These are phyloP conservation scores for Candida sojae DNA, from an alignment of 1,139 yeast species.

Conservation along the genomic window DNA sequence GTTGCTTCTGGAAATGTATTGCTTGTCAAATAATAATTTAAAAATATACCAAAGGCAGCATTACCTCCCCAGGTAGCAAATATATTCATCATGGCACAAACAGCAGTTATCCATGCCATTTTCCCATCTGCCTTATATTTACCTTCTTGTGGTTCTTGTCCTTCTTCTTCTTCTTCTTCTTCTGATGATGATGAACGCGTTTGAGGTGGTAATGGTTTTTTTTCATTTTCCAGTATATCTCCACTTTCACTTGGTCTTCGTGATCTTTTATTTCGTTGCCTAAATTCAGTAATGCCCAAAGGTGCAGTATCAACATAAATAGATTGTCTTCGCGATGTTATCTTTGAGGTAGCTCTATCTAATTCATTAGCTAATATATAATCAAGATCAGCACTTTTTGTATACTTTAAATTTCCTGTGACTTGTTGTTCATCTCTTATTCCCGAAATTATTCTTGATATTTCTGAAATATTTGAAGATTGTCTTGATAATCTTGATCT, in stretches of 20 bases:
- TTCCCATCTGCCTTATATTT: conserved; percentile 61
- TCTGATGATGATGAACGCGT: not conserved
- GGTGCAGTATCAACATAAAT: too few relatives aligned
- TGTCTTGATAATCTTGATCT: not conserved
- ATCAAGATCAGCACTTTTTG: not conserved
- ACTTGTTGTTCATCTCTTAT: not conserved
- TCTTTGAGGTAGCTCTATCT: conserved; percentile 16
- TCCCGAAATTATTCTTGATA: not conserved
- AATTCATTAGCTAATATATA: conserved; percentile 21
- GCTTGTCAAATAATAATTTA: conserved; percentile 52
- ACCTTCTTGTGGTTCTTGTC: conserved; percentile 11
- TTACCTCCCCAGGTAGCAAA: conserved; percentile 77
- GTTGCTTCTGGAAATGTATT: conserved; percentile 59
- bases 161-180: conserved; percentile 15
- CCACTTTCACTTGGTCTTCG: conserved; percentile 2
- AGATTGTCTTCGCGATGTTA: not conserved
- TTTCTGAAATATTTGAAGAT: not conserved
- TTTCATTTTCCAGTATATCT: conserved; percentile 2
- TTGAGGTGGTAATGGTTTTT: too few relatives aligned
- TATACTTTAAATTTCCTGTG: not conserved
- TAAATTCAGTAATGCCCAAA: not conserved
- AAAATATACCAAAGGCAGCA: conserved; percentile 68
- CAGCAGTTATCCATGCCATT: conserved; percentile 68
- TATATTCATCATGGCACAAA: conserved; percentile 48
- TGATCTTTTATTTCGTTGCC: too few relatives aligned